Conservation (phyloP, 2,329 filamentous ascomycete species). For the Plenodomus tracheiphilus region DNA sequence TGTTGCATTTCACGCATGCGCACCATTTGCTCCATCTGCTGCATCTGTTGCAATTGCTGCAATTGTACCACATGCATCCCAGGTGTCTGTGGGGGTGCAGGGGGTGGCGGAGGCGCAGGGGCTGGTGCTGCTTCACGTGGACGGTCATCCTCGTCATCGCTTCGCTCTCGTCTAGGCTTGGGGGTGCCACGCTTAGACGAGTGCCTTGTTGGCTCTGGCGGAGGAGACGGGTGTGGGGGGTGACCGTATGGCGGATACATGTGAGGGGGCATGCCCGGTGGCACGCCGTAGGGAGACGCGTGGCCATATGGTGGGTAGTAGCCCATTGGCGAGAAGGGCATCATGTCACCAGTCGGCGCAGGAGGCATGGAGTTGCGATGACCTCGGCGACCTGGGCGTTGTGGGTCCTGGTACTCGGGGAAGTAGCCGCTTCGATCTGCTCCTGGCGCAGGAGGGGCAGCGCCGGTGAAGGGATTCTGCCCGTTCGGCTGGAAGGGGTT, state of each 20-base stretch:
- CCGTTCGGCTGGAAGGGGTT: conserved; percentile 37
- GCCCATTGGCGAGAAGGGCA: conserved; percentile 35
- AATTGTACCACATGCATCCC: conserved; percentile 7
- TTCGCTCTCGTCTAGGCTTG: conserved; percentile 1
- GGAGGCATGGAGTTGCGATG: conserved; percentile 43
- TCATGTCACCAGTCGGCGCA: conserved; percentile 35
- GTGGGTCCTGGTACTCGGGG: conserved; percentile 17
- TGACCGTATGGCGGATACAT: conserved; percentile 33
- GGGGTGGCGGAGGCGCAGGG: conserved; percentile 18
- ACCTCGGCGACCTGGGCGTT: conserved; percentile 19
- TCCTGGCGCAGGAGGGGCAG: conserved; percentile 18
- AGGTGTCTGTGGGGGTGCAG: conserved; percentile 15
- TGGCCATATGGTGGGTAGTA: conserved; percentile 35
- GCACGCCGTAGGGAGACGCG: conserved; percentile 24
- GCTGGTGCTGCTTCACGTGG: conserved; percentile 29
- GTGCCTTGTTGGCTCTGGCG: conserved; percentile 28
- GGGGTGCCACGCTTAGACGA: conserved; percentile 33
- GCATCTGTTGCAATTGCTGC: conserved; percentile 9
- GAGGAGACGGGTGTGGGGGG: conserved; percentile 28
- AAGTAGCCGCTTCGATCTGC: conserved; percentile 44
- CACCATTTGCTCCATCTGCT: conserved; percentile 6
- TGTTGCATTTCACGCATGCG: conserved; percentile 12
- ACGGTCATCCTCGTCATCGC: conserved; percentile 22
- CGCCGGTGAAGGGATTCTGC: conserved; percentile 28
- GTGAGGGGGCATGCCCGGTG: conserved; percentile 21